Conservation (phyloP, 768 basidiomycete genomes). For the Lactifluus hygrophoroides region DNA sequence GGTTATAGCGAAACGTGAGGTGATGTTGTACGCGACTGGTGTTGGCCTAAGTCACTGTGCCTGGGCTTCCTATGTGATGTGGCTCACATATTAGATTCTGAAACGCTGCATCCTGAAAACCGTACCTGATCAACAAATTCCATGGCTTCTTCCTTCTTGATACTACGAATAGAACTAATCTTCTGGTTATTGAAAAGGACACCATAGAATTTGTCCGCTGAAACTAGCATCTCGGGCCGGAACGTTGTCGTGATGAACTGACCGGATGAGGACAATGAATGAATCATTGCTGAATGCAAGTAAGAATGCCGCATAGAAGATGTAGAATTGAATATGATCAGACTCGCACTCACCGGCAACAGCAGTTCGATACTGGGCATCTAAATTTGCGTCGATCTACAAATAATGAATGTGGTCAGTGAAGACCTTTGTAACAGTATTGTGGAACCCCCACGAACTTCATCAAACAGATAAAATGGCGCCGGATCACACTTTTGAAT, state of each 20-base stretch:
- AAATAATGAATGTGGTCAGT: background rate
- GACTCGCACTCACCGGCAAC: slow-evolving; percentile 68
- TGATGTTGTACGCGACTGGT: background rate
- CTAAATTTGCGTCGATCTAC: slow-evolving; percentile 94
- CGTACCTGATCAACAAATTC: slow-evolving; percentile 85
- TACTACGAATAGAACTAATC: slow-evolving; percentile 80
- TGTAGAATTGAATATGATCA: background rate
- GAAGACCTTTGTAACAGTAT: background rate
- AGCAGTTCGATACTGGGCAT: slow-evolving; percentile 95
- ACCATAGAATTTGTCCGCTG: slow-evolving; percentile 95
- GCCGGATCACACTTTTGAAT: slow-evolving; percentile 99
- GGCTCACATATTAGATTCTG: background rate
- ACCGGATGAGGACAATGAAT: slow-evolving; percentile 74
- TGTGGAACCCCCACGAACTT: slow-evolving; percentile 37
- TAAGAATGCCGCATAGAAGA: background rate
- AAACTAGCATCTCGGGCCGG: slow-evolving; percentile 92
- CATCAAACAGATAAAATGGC: slow-evolving; percentile 99
- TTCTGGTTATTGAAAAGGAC: slow-evolving; percentile 96
- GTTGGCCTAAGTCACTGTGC: slow-evolving; percentile 30
- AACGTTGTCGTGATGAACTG: slow-evolving; percentile 99
- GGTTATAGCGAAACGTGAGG: background rate
- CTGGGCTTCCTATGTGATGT: slow-evolving; percentile 35
- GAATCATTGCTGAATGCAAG: slow-evolving; percentile 69
- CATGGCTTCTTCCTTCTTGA: slow-evolving; percentile 85
- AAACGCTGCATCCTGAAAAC: slow-evolving; percentile 17